A percentile compares a stretch with the other conserved stretches of the same genome.
Conservation (phyloP, 306 rosid species). For the Purshia tridentata region DNA sequence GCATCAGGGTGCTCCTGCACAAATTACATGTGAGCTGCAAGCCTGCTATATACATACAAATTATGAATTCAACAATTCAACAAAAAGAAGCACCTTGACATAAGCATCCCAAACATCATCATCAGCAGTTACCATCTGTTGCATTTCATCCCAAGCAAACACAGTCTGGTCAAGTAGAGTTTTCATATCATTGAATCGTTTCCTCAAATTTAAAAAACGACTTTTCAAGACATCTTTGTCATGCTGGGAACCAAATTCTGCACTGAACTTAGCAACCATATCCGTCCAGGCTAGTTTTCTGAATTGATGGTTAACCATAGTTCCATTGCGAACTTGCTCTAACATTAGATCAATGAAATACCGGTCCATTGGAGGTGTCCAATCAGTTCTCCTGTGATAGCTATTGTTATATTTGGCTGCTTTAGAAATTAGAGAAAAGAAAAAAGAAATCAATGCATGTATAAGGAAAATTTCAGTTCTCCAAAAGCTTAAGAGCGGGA, state of each 20-base stretch:
- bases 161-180: conserved; percentile 43
- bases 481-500: neutral
- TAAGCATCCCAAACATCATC: conserved; percentile 49
- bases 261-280: conserved; percentile 51
- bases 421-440: conserved; percentile 15
- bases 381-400: conserved; percentile 35
- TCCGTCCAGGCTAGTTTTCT: conserved; percentile 47
- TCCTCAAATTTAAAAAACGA: conserved; percentile 44
- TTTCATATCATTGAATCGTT: conserved; percentile 49
- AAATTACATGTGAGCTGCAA: conserved; percentile 27
- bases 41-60: neutral
- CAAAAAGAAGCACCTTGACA: conserved; percentile 40
- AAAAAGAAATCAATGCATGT: neutral
- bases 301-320: conserved; percentile 42
- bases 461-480: neutral
- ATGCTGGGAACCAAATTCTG: conserved; percentile 46
- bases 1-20: conserved; percentile 48
- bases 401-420: conserved; percentile 32
- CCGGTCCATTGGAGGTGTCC: conserved; percentile 54
- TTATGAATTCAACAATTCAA: neutral
- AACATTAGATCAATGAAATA: conserved; percentile 57
- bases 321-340: conserved; percentile 45
- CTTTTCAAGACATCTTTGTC: conserved; percentile 42
- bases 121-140: conserved; percentile 49
- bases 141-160: conserved; percentile 59